These are phyloP conservation scores for Neurospora crassa DNA, from an alignment of 2,329 filamentous ascomycete genomes.

Conservation along the genomic window DNA sequence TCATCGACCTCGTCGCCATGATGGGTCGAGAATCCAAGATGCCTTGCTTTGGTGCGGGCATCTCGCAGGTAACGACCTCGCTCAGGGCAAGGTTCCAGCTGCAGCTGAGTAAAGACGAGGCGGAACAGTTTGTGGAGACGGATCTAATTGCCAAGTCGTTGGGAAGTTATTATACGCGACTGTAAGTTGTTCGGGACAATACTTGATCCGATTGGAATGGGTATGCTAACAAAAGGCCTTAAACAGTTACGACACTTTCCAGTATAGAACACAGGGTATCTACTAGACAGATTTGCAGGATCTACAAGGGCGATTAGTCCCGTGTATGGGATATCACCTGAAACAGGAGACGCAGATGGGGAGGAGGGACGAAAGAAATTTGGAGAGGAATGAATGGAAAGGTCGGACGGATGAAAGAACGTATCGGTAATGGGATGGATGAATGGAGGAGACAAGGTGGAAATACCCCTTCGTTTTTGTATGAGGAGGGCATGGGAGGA, in stretches of 20 bases:
- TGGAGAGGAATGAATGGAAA: neutral
- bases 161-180: conserved; percentile 78
- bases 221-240: conserved; percentile 6
- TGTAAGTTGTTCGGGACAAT: conserved; percentile 46
- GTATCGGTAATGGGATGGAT: neutral
- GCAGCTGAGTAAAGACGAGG: conserved; percentile 73
- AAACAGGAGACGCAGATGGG: too few relatives aligned
- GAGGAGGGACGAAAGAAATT: neutral
- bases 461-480: neutral
- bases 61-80: conserved; percentile 59
- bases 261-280: conserved; percentile 81
- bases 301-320: neutral
- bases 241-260: conserved; percentile 69
- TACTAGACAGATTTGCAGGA: conserved; percentile 42
- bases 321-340: neutral
- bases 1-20: conserved; percentile 73
- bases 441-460: neutral
- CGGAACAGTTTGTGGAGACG: conserved; percentile 69
- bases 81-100: conserved; percentile 70
- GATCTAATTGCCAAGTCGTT: conserved; percentile 73
- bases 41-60: conserved; percentile 71
- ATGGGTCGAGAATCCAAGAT: conserved; percentile 79
- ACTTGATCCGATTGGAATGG: neutral
- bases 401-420: neutral
- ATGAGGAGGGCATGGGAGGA: neutral